Base-by-base conservation (phyloP, 1,284 basidiomycete species). In the Quambalaria eucalypti region DNA sequence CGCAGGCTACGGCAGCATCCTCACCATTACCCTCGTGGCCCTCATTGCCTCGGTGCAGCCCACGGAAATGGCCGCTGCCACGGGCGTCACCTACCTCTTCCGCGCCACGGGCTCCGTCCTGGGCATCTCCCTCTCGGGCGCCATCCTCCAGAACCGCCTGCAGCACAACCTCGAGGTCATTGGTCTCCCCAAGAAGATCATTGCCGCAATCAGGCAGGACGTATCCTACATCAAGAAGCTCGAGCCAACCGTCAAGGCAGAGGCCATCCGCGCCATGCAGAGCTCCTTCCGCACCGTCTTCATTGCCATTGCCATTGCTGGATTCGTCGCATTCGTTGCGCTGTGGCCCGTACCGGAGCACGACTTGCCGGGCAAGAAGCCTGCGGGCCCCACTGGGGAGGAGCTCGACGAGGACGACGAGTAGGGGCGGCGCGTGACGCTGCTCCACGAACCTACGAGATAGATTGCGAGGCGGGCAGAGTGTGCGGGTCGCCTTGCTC, bases 1-100 rank as follows among this genome's bases (percentile, higher is more conserved):
- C 62, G 70, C 72, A 2, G 75, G 66, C 5, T 77, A 69, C 54
- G 75, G 76, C 28, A 61, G 63, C 26, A 74, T 71, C 55, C 56
- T 76, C 26, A 76, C 75, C 55, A 74, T 76, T 62, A 76, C 73
- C 8, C 57, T 76, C 23, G 69, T 76, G n/a, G 74, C 72, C 23
- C 61, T 74, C 28, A 74, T 77, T 54, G 70, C 73, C 6, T 76
- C 76, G 19, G 67, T 76, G 30, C 72, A 75, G 31, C 76, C 76
- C 28, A 64, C 62, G 51, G 71, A 71, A 48, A 71, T 76, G 76
- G 73, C 74, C 1, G 72, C 76, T 30, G 71, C 72, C 2, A 76
- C 75, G 12, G 74, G 74, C 44, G 70, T 71, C 48, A 73, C 73
- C 12, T 77, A 77, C 59, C 69, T 77, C 46, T 77, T 77, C 75